These are phyloP conservation scores for Carpinus viminea DNA, from an alignment of 306 rosid species.

Conservation along the genomic window DNA sequence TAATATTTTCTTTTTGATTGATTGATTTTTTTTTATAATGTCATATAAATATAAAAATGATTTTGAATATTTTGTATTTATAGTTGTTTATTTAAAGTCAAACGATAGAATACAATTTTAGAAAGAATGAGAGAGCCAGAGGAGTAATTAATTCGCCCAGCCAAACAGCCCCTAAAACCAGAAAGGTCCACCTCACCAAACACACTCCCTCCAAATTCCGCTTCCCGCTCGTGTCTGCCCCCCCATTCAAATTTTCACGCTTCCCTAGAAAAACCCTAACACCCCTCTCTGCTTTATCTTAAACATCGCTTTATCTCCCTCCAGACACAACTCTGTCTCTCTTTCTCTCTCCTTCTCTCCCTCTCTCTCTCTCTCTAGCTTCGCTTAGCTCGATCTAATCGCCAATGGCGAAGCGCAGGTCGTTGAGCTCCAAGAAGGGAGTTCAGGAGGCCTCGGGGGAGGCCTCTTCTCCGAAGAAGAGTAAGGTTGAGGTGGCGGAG, in stretches of 20 bases:
- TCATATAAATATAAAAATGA: too few relatives aligned
- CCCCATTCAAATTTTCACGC: not conserved
- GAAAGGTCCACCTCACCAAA: not conserved
- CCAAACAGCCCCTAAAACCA: not conserved
- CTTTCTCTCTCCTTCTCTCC: not conserved
- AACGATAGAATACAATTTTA: too few relatives aligned
- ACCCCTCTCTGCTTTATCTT: too few relatives aligned
- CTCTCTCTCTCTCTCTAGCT: not conserved
- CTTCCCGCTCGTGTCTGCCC: not conserved
- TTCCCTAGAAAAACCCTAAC: not conserved
- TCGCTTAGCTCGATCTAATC: not conserved
- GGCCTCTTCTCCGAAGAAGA: not conserved
- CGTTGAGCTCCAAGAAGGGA: not conserved
- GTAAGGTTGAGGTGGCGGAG: not conserved
- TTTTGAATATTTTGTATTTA: too few relatives aligned
- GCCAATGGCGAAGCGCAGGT: conserved; percentile 5
- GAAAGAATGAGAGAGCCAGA: too few relatives aligned
- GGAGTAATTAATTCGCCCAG: too few relatives aligned
- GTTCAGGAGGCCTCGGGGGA: not conserved
- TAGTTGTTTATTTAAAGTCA: too few relatives aligned
- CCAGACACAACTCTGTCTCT: not conserved
- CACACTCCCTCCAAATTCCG: too few relatives aligned
- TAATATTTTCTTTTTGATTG: too few relatives aligned
- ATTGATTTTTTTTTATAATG: too few relatives aligned
- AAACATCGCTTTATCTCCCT: too few relatives aligned